Base-by-base conservation (phyloP, 495 filamentous ascomycete species). In the Platismatia glauca region DNA sequence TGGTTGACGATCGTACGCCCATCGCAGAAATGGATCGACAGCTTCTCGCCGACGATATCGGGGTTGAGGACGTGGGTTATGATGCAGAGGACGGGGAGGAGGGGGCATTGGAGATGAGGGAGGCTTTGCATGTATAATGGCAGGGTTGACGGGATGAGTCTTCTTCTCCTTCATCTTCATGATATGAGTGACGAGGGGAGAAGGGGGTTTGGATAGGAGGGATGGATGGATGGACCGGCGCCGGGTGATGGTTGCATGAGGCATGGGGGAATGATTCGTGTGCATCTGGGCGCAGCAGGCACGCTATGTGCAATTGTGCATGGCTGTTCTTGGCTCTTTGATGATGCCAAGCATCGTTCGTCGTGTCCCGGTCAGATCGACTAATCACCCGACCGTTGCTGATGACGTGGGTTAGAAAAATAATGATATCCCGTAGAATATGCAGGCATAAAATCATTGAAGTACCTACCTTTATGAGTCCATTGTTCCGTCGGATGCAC, bases 1-100 rank as follows among this genome's bases (percentile, higher is more conserved):
- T 50, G 20, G 15, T 69, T 7, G 70, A 71, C 20, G 70, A 71
- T 22, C 57, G 29, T 7, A 71, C 70, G 22, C 70, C 70, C 3
- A 67, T 43, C 12, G 48, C 46, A 29, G 70, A 71, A 44, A 31
- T 58, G 15, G 56, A 70, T 22, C 53, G 60, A 50, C 68, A 70
- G 58, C 62, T 71, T 13, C 57, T 35, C 6, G n/a, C 22, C 22
- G 65, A 62, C 1, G 43, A 43, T 24, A 24, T 62, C 9, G 64
- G 22, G 27, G 39, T 29, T 7, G 59, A 62, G 15, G 63, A 61
- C 18, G 57, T 56, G 27, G 43, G 16, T 8, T 50, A 66, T 22
- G 59, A 62, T 24, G 46, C 31, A 38, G 67, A 68, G 50, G 62
- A 62, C 37, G 63, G 55, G n/a, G 58, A 65, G 43, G 55, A 60